These are phyloP conservation scores for Trypanosoma caninum DNA, from an alignment of 208 protist genomes.

Conservation along the genomic window DNA sequence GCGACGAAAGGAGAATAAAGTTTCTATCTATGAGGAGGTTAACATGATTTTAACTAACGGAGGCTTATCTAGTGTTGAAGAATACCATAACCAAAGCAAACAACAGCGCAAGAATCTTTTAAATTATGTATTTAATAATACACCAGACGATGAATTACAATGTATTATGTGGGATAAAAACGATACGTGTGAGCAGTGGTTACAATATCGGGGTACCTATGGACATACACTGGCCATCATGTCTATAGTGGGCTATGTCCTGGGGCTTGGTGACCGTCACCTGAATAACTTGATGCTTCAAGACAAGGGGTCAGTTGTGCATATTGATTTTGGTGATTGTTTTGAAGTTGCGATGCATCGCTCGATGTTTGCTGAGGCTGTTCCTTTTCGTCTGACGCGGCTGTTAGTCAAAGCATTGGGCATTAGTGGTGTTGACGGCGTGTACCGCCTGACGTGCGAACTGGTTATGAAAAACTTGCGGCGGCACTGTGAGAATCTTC, in stretches of 20 bases:
- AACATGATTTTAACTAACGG: slow-evolving; percentile 77
- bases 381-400: slow-evolving; percentile 99
- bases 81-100: slow-evolving; percentile 81
- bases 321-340: slow-evolving; percentile 99
- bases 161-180: slow-evolving; percentile 97
- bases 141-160: slow-evolving; percentile 95
- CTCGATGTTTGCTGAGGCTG: slow-evolving; percentile 98
- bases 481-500: slow-evolving; percentile 98
- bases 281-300: slow-evolving; percentile 99
- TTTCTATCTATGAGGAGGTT: slow-evolving; percentile 88
- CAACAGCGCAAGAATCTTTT: slow-evolving; percentile 86
- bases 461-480: slow-evolving; percentile 97
- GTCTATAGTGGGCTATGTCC: slow-evolving; percentile 98
- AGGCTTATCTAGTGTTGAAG: slow-evolving; percentile 63
- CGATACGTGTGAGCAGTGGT: slow-evolving; percentile 98
- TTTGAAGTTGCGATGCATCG: slow-evolving; percentile 99
- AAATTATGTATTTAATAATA: slow-evolving; percentile 91
- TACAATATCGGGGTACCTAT: slow-evolving; percentile 97
- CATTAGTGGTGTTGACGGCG: slow-evolving; percentile 98
- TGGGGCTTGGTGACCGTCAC: slow-evolving; percentile 99
- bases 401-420: slow-evolving; percentile 99
- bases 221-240: slow-evolving; percentile 98
- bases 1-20: slow-evolving; percentile 51
- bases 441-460: slow-evolving; percentile 97
- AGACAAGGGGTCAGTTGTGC: slow-evolving; percentile 96